phyloP scores from a whole-genome alignment of 2,329 filamentous ascomycete genomes.

The Chrysoporthe puriensis region DNA sequence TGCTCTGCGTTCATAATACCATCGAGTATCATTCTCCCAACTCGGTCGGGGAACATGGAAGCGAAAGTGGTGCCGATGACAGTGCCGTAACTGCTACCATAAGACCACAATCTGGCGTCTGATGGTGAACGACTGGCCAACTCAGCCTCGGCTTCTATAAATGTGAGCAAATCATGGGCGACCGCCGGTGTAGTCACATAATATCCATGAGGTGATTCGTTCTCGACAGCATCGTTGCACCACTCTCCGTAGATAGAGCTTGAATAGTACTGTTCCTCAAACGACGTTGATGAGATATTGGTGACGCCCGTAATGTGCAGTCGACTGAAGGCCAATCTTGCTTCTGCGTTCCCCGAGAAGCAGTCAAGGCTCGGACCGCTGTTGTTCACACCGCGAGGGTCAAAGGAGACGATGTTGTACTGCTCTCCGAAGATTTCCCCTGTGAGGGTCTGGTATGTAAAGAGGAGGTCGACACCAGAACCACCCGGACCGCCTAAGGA shows the following conservation, averaged over 20 bases:
- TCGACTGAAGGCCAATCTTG: background rate
- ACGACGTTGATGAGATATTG: background rate
- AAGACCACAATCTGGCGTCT: conserved; percentile 46
- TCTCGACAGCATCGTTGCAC: conserved; percentile 42
- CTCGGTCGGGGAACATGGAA: conserved; percentile 52
- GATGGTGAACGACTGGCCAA: conserved; percentile 19
- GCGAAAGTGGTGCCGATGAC: conserved; percentile 56
- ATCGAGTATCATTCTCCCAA: conserved; percentile 53
- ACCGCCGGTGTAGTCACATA: conserved; percentile 36
- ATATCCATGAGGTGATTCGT: background rate
- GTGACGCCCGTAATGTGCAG: background rate
- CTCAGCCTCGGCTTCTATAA: conserved; percentile 47
- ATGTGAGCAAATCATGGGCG: conserved; percentile 52
- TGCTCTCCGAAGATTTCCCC: background rate
- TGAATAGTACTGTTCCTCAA: conserved; percentile 4
- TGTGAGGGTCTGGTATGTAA: background rate
- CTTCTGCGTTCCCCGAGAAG: conserved; percentile 16
- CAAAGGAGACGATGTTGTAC: conserved; percentile 42
- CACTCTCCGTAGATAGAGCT: conserved; percentile 31
- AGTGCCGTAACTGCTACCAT: conserved; percentile 55
- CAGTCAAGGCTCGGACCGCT: conserved; percentile 26
- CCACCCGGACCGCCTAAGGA: background rate
- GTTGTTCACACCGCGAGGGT: conserved; percentile 45
- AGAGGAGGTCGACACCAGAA: background rate
- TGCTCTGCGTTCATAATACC: conserved; percentile 42